Base-by-base conservation (phyloP, 306 rosid genomes). In the Medicago arabica region DNA sequence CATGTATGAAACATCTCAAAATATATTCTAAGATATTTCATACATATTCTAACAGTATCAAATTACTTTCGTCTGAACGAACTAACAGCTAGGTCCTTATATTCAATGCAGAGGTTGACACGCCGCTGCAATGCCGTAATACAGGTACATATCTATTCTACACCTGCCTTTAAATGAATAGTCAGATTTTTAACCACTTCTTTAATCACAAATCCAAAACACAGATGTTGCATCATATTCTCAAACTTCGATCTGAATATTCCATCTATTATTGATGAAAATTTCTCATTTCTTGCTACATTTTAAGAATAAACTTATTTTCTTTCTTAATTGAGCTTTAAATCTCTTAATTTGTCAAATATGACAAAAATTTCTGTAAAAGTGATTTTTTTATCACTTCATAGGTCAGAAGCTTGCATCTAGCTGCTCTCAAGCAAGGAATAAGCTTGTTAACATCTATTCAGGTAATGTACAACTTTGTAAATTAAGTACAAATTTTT, bases 401-500 rank as follows among this genome's bases (percentile, higher is more conserved):
- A 16, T 72, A 90, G 98, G 75, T 63, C 83, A 85, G 80, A 92
- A 86, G 89, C 80, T 85, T 60, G 81, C 80, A 46, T 79, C 92
- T 64, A 83, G 91, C 85, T 92, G 98, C 82, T 90, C 94, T 36
- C 91, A 86, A 83, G 88, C 88, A 50, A 90, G 85, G 75, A 81
- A 82, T 38, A 83, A 83, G 85, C 82, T 74, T 85, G 82, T 82
- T 69, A 85, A 76, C 77, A 84, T 89, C 75, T 88, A 90, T 78
- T 85, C 96, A 69, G 96, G 97, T 90, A 64, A 76, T 58, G 51
- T 78, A 61, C 60, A 72, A 69, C 41, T 59, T 41, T 62, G 44
- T 25, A 76, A 44, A 58, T 16, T 51, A 72, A 59, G 6, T 31
- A 7, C 43, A 34, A 49, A 5, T 51, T 51, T 51, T 71, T 71